Evolutionary conservation across 2,329 filamentous ascomycete genomes (phyloP), one percentile per base, ranked within the genome.

Genomic region (Colletotrichum sp.): DNA sequence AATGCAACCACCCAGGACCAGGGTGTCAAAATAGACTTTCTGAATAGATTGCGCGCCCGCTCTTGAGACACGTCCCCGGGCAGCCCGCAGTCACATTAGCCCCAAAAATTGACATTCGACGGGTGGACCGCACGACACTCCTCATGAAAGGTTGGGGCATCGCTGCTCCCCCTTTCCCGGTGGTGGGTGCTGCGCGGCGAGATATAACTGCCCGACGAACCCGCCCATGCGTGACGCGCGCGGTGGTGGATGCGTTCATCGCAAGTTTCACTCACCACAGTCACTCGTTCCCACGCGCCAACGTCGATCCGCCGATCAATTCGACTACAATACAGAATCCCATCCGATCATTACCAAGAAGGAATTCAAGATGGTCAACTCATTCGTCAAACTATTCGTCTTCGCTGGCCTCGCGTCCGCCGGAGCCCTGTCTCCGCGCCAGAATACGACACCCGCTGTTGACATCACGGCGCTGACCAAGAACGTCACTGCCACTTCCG

Each of bases 381-480:
- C 34, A 4, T 13, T 32, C 13, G 28, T 25, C 30, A 34, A 60
- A 4, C 13, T n/a, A n/a, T n/a, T n/a, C n/a, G n/a, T n/a, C 13
- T 32, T 69, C 15, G 56, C 64, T 58, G 70, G 74, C 56, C 43
- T 75, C 27, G 74, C 64, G 2, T 68, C 74, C 15, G 70, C 70
- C 18, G 25, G 56, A 2, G 5, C 34, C 5, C 12, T 64, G 3
- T 3, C 56, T 8, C 48, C 61, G 62, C 73, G 68, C 3, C 55
- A 36, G 27, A 30, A 58, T 10, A 10, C 48, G 6, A 43, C 58
- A 7, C 5, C 43, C 2, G 64, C 34, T 5, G 70, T 75, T 18
- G 70, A 75, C 10, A 75, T 75, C 18, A 73, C 70, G 64, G 48
- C 58, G 48, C 58, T 75, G 58, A 73, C n/a, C 64, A 68, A 73